These are phyloP conservation scores for Solanum dulcamara DNA, from an alignment of 257 asterid species.

Conservation along the genomic window DNA sequence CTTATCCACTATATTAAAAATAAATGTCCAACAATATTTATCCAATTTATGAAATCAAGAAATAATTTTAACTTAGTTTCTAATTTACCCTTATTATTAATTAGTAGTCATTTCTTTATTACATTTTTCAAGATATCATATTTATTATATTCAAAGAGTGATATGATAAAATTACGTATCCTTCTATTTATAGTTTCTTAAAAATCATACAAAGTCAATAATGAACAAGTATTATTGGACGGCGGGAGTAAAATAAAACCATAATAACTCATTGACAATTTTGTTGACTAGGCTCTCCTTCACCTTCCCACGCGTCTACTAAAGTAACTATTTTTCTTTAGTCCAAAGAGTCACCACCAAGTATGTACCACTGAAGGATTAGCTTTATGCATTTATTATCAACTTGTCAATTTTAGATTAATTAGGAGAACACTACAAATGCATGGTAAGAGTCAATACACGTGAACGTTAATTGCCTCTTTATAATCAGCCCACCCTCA, in stretches of 20 bases:
- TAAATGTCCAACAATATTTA: too few relatives aligned
- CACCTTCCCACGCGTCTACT: background rate
- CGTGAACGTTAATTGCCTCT: background rate
- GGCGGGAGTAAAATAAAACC: background rate
- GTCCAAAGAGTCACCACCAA: background rate
- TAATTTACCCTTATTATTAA: too few relatives aligned
- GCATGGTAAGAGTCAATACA: background rate
- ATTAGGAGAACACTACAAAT: background rate
- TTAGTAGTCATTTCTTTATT: too few relatives aligned
- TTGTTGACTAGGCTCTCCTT: background rate
- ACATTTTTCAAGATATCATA: too few relatives aligned
- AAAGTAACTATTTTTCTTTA: background rate
- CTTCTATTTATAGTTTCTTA: too few relatives aligned
- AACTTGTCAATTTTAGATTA: background rate
- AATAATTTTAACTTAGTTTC: too few relatives aligned
- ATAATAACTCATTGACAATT: background rate
- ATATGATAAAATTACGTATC: too few relatives aligned
- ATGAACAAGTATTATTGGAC: too few relatives aligned
- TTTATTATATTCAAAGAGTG: too few relatives aligned
- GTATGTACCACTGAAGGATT: background rate
- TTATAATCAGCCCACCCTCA: background rate
- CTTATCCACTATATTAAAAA: too few relatives aligned
- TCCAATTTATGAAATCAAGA: too few relatives aligned
- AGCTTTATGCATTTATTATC: background rate
- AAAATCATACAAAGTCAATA: too few relatives aligned